Evolutionary conservation across 352 stramenopile genomes (phyloP).

Genomic region (Globisporangium echinulatum): DNA sequence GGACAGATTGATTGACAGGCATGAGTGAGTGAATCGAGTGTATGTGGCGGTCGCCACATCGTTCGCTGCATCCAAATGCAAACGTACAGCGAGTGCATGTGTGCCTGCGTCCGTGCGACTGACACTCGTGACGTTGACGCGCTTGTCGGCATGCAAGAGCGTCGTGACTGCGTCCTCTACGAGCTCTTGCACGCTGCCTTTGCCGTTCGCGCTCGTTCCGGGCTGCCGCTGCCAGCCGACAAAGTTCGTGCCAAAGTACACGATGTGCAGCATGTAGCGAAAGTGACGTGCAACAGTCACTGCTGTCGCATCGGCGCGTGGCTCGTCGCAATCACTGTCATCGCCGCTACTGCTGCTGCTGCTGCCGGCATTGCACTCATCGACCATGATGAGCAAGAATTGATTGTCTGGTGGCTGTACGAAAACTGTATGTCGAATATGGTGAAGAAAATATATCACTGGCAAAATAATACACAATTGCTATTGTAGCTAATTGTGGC

Average conservation of each 20-base stretch:
- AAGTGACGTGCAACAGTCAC: slow-evolving; percentile 11
- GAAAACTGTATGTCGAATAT: too few species aligned
- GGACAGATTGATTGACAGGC: neutral
- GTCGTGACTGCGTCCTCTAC: slow-evolving; percentile 65
- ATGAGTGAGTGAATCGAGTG: too few species aligned
- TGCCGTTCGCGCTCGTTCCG: slow-evolving; percentile 36
- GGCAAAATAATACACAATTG: too few species aligned
- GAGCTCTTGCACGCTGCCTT: slow-evolving; percentile 72
- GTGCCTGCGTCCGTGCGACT: slow-evolving; percentile 82
- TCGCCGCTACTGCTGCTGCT: neutral
- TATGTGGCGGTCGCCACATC: too few species aligned
- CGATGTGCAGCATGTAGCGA: slow-evolving; percentile 68
- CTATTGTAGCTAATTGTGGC: too few species aligned
- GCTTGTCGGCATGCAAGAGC: slow-evolving; percentile 29
- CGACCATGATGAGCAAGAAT: too few species aligned
- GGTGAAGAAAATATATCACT: too few species aligned
- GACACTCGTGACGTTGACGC: slow-evolving; percentile 78
- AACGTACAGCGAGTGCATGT: slow-evolving; percentile 73
- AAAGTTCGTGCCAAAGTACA: slow-evolving; percentile 69
- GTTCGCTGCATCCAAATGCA: too few species aligned
- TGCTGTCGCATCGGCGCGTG: neutral
- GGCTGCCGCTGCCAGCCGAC: slow-evolving; percentile 78
- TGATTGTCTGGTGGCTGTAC: too few species aligned
- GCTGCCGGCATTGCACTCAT: neutral
- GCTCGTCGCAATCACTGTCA: neutral